Percentiles rank a stretch among this genome's conserved stretches.
These are phyloP conservation scores for Xylaria hypoxylon DNA, from an alignment of 2,329 filamentous ascomycete genomes.

Conservation along the genomic window DNA sequence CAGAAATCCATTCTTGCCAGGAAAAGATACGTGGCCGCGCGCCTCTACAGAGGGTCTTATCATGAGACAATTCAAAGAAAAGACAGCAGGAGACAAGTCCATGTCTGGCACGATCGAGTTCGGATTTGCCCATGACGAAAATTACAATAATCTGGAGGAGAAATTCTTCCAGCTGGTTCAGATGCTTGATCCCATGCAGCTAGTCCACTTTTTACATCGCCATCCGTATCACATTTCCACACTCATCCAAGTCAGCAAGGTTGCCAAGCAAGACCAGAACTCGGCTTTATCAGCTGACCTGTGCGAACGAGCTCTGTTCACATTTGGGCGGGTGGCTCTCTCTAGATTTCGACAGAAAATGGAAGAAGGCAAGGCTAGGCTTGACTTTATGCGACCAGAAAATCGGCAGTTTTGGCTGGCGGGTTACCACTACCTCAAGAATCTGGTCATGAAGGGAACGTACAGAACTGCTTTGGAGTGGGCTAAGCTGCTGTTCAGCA, in stretches of 20 bases:
- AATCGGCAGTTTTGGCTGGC: slow-evolving; percentile 95
- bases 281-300: slow-evolving; percentile 87
- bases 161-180: slow-evolving; percentile 85
- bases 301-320: slow-evolving; percentile 90
- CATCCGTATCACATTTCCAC: slow-evolving; percentile 93
- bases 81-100: slow-evolving; percentile 44
- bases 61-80: slow-evolving; percentile 72
- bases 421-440: slow-evolving; percentile 87
- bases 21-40: slow-evolving; percentile 87
- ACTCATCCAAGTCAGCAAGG: slow-evolving; percentile 91
- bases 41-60: slow-evolving; percentile 82
- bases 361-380: slow-evolving; percentile 79
- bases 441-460: slow-evolving; percentile 89
- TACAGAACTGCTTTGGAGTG: slow-evolving; percentile 94
- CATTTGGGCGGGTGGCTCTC: slow-evolving; percentile 88
- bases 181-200: slow-evolving; percentile 82
- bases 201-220: slow-evolving; percentile 79
- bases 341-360: slow-evolving; percentile 83
- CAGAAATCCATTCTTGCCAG: slow-evolving; percentile 86
- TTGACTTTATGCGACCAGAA: slow-evolving; percentile 84
- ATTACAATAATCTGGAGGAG: slow-evolving; percentile 79
- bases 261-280: slow-evolving; percentile 92
- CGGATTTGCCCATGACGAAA: slow-evolving; percentile 77
- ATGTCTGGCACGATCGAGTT: slow-evolving; percentile 74
- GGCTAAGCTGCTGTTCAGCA: slow-evolving; percentile 83